These are phyloP conservation scores for Chamaecrista fasciculata DNA, from an alignment of 306 rosid species.

Conservation along the genomic window DNA sequence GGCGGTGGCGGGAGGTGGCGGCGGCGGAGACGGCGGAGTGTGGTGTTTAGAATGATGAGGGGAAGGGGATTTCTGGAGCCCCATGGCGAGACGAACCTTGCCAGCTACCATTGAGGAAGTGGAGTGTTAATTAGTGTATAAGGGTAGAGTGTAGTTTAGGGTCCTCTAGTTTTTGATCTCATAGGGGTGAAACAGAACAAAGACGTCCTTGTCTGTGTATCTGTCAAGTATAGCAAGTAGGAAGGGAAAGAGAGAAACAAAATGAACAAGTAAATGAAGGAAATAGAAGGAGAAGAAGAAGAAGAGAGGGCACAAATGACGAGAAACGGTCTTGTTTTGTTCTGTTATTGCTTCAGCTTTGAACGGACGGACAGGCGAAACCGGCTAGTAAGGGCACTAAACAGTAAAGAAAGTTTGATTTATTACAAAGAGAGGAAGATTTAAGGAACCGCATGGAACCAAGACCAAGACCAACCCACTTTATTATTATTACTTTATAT, in stretches of 20 bases:
- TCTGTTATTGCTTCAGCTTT: neutral
- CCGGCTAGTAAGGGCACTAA: neutral
- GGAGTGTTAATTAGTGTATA: neutral
- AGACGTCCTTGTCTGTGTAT: constrained; percentile 53
- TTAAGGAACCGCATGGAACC: no score
- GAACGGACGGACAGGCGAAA: constrained; percentile 8
- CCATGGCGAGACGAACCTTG: constrained; percentile 84
- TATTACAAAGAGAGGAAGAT: no score
- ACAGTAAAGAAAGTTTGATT: no score
- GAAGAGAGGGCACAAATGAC: constrained; percentile 35
- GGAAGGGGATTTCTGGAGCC: constrained; percentile 72
- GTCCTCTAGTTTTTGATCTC: constrained; percentile 41
- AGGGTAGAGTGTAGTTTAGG: neutral
- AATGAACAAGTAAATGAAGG: neutral
- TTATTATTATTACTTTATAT: no score
- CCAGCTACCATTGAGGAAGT: constrained; percentile 75
- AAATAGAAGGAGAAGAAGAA: neutral
- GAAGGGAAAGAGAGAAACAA: neutral
- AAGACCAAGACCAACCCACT: no score
- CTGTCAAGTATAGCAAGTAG: constrained; percentile 33
- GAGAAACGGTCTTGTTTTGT: constrained; percentile 89
- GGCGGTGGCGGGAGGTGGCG: constrained; percentile 35
- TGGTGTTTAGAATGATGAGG: constrained; percentile 32
- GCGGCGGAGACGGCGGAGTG: constrained; percentile 51
- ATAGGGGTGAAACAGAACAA: constrained; percentile 32